Conservation (phyloP, 495 filamentous ascomycete genomes). For the Letharia columbiana region DNA sequence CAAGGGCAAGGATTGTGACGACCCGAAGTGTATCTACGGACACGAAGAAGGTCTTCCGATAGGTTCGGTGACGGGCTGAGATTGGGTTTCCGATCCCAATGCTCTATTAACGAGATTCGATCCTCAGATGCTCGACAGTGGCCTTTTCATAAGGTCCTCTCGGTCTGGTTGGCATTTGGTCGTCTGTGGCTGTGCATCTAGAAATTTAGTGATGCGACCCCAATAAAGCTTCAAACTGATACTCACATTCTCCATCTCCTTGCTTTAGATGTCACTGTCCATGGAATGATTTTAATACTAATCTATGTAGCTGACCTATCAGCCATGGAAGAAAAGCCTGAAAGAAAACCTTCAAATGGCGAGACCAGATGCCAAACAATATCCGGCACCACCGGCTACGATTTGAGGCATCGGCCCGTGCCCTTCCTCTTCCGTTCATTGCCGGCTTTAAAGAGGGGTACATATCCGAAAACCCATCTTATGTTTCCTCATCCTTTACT, state of each 20-base stretch:
- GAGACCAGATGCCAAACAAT: background rate
- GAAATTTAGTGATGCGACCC: background rate
- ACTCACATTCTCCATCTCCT: background rate
- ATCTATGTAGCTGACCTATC: too few species aligned
- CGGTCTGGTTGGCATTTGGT: background rate
- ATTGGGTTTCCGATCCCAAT: background rate
- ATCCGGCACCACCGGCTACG: background rate
- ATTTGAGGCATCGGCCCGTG: background rate
- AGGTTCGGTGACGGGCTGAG: slow-evolving; percentile 3
- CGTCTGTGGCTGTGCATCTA: background rate
- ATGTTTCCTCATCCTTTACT: background rate
- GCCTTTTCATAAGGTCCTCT: background rate
- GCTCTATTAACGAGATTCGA: background rate
- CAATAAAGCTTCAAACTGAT: background rate
- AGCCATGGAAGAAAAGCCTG: background rate
- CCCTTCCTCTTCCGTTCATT: background rate
- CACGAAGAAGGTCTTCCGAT: slow-evolving; percentile 6
- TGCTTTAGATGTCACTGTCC: background rate
- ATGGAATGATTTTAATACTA: background rate
- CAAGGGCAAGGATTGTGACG: slow-evolving; percentile 17
- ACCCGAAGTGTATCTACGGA: slow-evolving; percentile 18
- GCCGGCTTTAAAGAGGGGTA: background rate
- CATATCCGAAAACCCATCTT: background rate
- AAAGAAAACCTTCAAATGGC: background rate
- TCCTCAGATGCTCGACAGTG: background rate